Conservation (phyloP, 345 rosid genomes). For the Acer campestre region DNA sequence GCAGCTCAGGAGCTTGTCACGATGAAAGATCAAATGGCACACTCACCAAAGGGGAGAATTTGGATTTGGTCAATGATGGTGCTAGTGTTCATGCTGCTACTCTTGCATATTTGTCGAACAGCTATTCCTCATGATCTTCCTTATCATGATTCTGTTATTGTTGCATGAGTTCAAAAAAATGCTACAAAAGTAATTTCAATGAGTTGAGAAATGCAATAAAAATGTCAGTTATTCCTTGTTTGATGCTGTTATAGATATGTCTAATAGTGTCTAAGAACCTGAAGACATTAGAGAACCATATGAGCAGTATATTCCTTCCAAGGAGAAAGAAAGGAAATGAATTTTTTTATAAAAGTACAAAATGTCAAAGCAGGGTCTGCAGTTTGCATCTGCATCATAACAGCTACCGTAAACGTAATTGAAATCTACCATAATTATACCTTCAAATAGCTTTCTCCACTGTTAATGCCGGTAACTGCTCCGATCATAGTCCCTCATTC, state of each 20-base stretch:
- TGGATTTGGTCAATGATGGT: conserved; percentile 17
- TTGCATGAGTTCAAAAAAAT: not conserved
- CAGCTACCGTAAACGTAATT: not conserved
- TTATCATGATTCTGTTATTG: not conserved
- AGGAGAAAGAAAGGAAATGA: not conserved
- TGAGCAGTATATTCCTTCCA: not conserved
- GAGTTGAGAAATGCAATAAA: not conserved
- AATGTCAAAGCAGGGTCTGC: not conserved
- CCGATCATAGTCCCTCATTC: not conserved
- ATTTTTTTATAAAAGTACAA: not conserved
- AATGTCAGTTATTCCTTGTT: not conserved
- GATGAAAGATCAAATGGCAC: conserved; percentile 5
- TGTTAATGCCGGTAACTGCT: not conserved
- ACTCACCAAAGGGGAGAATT: conserved; percentile 16
- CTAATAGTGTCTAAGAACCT: not conserved
- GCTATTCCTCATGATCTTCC: not conserved
- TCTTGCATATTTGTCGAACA: conserved; percentile 18
- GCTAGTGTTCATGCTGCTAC: conserved; percentile 24
- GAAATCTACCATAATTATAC: not conserved
- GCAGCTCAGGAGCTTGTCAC: conserved; percentile 11
- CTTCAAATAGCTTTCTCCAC: not conserved
- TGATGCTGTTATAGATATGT: not conserved
- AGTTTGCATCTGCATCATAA: not conserved
- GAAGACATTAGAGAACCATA: not conserved
- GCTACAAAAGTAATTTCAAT: not conserved